These are phyloP conservation scores for Pleurostoma richardsiae DNA, from an alignment of 2,329 filamentous ascomycete genomes.

Conservation along the genomic window DNA sequence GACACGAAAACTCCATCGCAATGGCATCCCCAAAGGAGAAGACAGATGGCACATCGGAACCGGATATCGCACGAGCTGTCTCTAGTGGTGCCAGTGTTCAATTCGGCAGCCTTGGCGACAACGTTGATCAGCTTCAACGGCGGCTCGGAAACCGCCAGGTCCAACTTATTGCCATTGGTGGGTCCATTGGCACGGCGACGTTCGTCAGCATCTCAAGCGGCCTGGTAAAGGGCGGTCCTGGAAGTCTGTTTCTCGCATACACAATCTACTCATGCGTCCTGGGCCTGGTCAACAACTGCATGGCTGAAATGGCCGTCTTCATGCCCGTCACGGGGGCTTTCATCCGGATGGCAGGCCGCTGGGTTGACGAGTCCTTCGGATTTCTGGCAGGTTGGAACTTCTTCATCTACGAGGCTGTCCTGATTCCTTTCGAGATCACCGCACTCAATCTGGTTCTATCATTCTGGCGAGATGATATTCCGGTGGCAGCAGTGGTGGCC, in stretches of 20 bases:
- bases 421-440: slow-evolving; percentile 35
- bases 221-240: slow-evolving; percentile 35
- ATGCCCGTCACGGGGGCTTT: slow-evolving; percentile 61
- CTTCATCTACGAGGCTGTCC: slow-evolving; percentile 33
- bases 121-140: slow-evolving; percentile 29
- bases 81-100: too few species aligned
- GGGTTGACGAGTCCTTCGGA: slow-evolving; percentile 61
- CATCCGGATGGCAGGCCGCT: slow-evolving; percentile 59
- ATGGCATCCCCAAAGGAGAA: too few species aligned
- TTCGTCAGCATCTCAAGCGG: slow-evolving; percentile 60
- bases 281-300: slow-evolving; percentile 58
- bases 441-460: slow-evolving; percentile 33
- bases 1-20: too few species aligned
- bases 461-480: slow-evolving; percentile 42
- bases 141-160: slow-evolving; percentile 50
- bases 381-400: slow-evolving; percentile 46
- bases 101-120: not conserved
- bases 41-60: too few species aligned
- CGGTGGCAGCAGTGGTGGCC: slow-evolving; percentile 37
- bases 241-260: slow-evolving; percentile 54
- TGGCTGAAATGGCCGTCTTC: slow-evolving; percentile 60
- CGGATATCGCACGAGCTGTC: too few species aligned
- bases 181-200: slow-evolving; percentile 52
- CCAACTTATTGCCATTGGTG: slow-evolving; percentile 54
- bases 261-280: slow-evolving; percentile 49